A percentile compares a stretch with the other conserved stretches of the same genome.
Evolutionary conservation across 2,329 filamentous ascomycete species (phyloP).

Genomic region (Trichocomaceae sp.): DNA sequence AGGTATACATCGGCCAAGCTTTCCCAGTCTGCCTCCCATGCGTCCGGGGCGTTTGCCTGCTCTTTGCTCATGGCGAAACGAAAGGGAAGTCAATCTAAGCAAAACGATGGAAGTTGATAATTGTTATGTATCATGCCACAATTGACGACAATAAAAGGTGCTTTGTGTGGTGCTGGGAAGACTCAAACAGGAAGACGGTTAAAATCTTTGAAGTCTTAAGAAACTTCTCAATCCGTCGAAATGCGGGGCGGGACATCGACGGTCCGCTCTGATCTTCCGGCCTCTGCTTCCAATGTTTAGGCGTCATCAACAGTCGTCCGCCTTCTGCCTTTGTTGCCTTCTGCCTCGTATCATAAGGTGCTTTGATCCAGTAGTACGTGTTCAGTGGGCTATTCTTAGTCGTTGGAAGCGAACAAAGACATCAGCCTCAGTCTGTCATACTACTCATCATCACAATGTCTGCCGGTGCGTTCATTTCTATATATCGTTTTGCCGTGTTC

Average conservation of each 20-base stretch:
- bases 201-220: too few relatives aligned
- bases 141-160: not conserved
- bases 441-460: constrained; percentile 9
- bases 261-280: too few relatives aligned
- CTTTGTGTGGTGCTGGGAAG: not conserved
- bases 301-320: not conserved
- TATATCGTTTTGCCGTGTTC: constrained; percentile 12
- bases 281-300: too few relatives aligned
- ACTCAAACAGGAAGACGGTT: not conserved
- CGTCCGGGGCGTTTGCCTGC: constrained; percentile 59
- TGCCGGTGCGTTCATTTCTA: constrained; percentile 7
- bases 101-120: not conserved
- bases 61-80: constrained; percentile 32
- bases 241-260: too few relatives aligned
- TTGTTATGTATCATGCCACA: not conserved
- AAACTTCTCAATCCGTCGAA: too few relatives aligned
- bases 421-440: not conserved
- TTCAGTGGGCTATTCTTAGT: not conserved
- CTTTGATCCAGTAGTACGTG: not conserved
- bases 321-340: not conserved
- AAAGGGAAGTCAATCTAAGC: not conserved
- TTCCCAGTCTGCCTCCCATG: constrained; percentile 94
- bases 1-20: constrained; percentile 63
- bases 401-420: not conserved
- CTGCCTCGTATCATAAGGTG: not conserved